Evolutionary conservation across 2,329 filamentous ascomycete genomes (phyloP), one percentile per base, ranked within the genome.

Genomic region (Diaporthe longicolla): DNA sequence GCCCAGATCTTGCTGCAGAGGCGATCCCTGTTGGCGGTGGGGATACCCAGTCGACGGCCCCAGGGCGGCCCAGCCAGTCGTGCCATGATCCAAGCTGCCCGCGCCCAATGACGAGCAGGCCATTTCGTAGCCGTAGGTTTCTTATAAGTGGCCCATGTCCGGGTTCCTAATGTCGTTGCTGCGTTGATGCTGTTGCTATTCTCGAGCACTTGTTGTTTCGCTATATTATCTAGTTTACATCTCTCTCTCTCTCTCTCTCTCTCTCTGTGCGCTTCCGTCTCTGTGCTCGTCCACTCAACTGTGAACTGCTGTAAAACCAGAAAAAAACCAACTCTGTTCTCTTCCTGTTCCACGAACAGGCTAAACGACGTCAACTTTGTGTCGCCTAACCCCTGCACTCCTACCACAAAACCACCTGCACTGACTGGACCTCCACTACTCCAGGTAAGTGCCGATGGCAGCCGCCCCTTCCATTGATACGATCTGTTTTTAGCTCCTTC

Each of bases 41-140:
- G 63, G 63, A 35, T 40, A 26, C 54, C 48, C 48, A 52, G 63
- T 68, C 63, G 63, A 37, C 63, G 32, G 63, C 29, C 63, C 40
- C 59, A 45, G 59, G 59, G 59, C 59, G 59, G 59, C 40, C 63
- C 52, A 45, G 63, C 63, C 45, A 68, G 48, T 68, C 32, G 45
- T 54, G 45, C 63, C 63, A 68, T 48, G 63, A 68, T 68, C 45
- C 63, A 68, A 68, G 63, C 63, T 54, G 48, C n/a, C 45, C 17
- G 48, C 63, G 63, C 55, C 71, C 72, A 74, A 75, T 75, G 72
- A 74, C 72, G 74, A 74, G 61, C 55, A 29, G 32, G 55, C 61
- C 68, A 75, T 75, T 75, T 73, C 50, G 61, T 69, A 50, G 37
- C 45, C 43, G 26, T 48, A 54, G 32, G 26, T 37, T 55, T 50